Evolutionary conservation across 2,329 filamentous ascomycete genomes (phyloP), one percentile per base, ranked within the genome.

Genomic region (Venturia pyrina): DNA sequence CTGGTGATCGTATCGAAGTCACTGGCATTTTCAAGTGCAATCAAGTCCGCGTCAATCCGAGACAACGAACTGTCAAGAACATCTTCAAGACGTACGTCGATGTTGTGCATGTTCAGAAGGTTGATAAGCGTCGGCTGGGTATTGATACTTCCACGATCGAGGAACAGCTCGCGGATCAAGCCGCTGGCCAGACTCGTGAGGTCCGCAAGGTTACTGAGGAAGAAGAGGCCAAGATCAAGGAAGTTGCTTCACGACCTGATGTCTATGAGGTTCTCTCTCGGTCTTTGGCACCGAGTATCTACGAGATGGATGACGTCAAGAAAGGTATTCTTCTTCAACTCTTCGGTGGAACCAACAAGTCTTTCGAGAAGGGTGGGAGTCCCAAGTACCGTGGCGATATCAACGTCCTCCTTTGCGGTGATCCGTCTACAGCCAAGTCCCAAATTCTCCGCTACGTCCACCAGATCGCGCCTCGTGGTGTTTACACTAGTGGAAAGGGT

Each of bases 11-110:
- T 67, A 89, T 99, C 46, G 89, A 96, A 77, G 88, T 99, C 67
- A 99, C 95, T 8, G 95, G 95, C 72, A 96, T 99, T 71, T 99
- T 98, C 84, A 89, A 95, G 69, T 92, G 92, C 74, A 96, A 90
- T 70, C 91, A 93, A 60, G 92, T 99, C 64, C 89, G 95, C 24
- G 87, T 98, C 68, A 99, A 98, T 74, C 93, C 95, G 28, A 88
- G 93, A 24, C 93, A 97, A 78, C 84, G 95, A 68, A 90, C 91
- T 0, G 87, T 98, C 73, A 98, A 97, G 82, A 90, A 91, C 69
- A 87, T 99, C 48, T 96, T 96, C 84, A 99, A 98, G 82, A 99
- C 95, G 0, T 99, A 96, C 70, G 89, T 99, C 64, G 95, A 99
- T 76, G 91, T 93, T 60, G 79, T 98, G 59, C 95, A 99, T 73